A percentile compares a stretch with the other conserved stretches of the same genome.
Evolutionary conservation across 2,329 filamentous ascomycete genomes (phyloP).

Genomic region (Graphilbum fragrans): DNA sequence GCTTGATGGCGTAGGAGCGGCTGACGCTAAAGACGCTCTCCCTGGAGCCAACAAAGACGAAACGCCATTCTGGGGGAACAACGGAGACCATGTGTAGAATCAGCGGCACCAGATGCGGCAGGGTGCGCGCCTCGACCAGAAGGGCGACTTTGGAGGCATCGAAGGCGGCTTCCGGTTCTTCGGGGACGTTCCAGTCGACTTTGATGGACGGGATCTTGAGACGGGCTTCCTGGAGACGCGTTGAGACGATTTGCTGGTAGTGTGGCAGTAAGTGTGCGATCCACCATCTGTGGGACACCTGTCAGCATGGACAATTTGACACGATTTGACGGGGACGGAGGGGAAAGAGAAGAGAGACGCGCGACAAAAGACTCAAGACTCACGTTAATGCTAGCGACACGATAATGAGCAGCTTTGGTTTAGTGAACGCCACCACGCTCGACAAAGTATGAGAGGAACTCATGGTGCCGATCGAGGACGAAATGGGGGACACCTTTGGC

Average conservation of each 20-base stretch:
- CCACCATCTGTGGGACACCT: constrained; percentile 28
- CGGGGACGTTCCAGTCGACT: constrained; percentile 23
- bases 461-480: constrained; percentile 9
- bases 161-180: constrained; percentile 22
- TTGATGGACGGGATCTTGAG: constrained; percentile 26
- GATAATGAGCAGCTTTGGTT: constrained; percentile 20
- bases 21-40: constrained; percentile 32
- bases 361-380: constrained; percentile 9
- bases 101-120: constrained; percentile 35
- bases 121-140: constrained; percentile 34
- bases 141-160: constrained; percentile 39
- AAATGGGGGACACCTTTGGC: not conserved
- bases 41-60: constrained; percentile 38
- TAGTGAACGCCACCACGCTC: constrained; percentile 20
- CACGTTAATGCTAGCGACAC: constrained; percentile 26
- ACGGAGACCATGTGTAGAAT: constrained; percentile 39
- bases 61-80: constrained; percentile 41
- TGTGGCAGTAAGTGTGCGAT: constrained; percentile 29
- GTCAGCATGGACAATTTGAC: not conserved
- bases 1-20: constrained; percentile 31
- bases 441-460: constrained; percentile 8
- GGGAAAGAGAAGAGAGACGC: not conserved
- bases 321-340: too few relatives aligned
- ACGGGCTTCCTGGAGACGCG: constrained; percentile 25
- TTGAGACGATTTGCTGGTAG: constrained; percentile 28